Base-by-base conservation (phyloP, 148 eudicot species). In the Vaccinium myrtillus region DNA sequence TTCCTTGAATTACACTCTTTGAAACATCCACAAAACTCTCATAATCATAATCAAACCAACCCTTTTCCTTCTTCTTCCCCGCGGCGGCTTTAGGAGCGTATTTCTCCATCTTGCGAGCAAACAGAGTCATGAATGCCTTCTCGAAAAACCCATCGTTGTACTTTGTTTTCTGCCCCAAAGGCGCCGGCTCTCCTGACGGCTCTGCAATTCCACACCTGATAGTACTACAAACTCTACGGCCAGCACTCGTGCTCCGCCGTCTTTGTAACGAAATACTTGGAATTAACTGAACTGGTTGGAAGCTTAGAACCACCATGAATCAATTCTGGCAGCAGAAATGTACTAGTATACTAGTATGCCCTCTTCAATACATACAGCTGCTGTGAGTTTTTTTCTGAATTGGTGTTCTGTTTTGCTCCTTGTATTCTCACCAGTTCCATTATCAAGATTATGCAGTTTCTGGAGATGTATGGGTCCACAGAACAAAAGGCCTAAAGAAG, bases 1-100 rank as follows among this genome's bases (percentile, higher is more conserved):
- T 90, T 27, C 98, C 97, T 73, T 88, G 94, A 94, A 93, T 95
- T 2, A 95, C 97, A 79, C 95, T 88, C 80, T 83, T 92, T 0
- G 98, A 95, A 23, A 92, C 98, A 19, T 93, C 95, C 50, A 95
- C 98, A 74, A 95, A 95, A 81, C 95, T 89, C 78, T 94, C 98
- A 43, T 95, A 95, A 32, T 95, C 94, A 15, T 93, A 90, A 50
- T 91, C 92, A 19, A 92, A 88, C 88, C 88, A 88, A 8, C 94
- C 94, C 71, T 88, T 91, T 43, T 86, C 83, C 84, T 89, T 80
- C 81, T 81, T 77, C 14, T 73, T 59, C 11, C 56, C 67, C 27
- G 23, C 43, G 8, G 48, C 53, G 8, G 76, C 30, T 1, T 48
- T 76, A 6, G 88, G 82, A 0, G 90, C 91, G 74, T 90, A 94